These are phyloP conservation scores for Pseudoscleropodium purum DNA, from an alignment of 225 moss, liverwort and hornwort genomes.

Conservation along the genomic window DNA sequence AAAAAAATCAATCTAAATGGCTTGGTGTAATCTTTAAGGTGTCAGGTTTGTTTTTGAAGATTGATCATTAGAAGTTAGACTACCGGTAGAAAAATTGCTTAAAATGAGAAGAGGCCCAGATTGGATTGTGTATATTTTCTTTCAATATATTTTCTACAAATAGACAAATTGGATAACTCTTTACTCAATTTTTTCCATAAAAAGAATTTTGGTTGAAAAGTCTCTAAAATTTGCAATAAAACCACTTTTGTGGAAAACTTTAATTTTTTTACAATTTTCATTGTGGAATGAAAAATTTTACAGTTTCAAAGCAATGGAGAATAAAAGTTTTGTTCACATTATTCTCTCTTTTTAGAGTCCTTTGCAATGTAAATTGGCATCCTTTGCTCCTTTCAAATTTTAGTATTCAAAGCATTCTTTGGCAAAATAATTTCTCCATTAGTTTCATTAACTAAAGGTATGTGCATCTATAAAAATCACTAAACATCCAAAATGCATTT, in stretches of 20 bases:
- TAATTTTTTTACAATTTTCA: no score
- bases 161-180: background rate
- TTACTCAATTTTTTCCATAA: no score
- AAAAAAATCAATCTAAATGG: accelerated
- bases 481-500: background rate
- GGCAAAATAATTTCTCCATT: background rate
- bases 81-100: background rate
- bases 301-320: accelerated
- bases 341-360: background rate
- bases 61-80: no score
- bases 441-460: background rate
- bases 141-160: background rate
- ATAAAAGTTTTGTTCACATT: background rate
- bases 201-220: background rate
- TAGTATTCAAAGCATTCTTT: background rate
- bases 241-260: no score
- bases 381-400: background rate
- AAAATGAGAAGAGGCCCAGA: background rate
- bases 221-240: background rate
- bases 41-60: background rate
- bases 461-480: background rate
- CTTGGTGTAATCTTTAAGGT: background rate
- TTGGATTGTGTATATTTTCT: background rate
- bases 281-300: no score
- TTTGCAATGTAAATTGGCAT: background rate